Percentiles rank a stretch among this genome's conserved stretches.
These are phyloP conservation scores for Cercophora sp. DNA, from an alignment of 495 filamentous ascomycete species.

Conservation along the genomic window DNA sequence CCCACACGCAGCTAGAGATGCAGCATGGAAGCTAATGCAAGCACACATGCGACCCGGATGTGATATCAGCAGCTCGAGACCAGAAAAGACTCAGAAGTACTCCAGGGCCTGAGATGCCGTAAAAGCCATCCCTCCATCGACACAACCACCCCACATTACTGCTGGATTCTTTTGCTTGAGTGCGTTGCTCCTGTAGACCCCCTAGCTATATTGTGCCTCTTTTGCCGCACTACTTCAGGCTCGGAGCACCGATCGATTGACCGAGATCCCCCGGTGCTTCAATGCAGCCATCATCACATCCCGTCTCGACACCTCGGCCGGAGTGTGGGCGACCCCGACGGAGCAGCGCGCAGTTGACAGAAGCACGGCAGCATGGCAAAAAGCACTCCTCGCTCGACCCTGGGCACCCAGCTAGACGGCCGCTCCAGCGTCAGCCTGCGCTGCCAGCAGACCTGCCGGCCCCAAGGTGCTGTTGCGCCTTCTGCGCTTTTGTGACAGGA, in stretches of 20 bases:
- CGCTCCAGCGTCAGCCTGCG: background rate
- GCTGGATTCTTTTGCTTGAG: background rate
- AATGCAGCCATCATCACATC: constrained; percentile 1
- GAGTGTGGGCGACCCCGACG: no score
- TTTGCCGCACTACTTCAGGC: background rate
- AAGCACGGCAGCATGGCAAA: no score
- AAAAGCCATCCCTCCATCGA: no score
- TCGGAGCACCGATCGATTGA: constrained; percentile 12
- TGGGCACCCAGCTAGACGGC: background rate
- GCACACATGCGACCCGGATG: constrained; percentile 11
- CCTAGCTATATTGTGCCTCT: no score
- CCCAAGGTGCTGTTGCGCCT: background rate
- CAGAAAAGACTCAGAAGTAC: background rate
- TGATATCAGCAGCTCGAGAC: constrained; percentile 9
- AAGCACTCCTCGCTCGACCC: background rate
- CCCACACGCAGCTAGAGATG: constrained; percentile 16
- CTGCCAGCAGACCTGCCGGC: no score
- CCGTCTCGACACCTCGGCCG: no score
- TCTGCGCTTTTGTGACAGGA: constrained; percentile 9
- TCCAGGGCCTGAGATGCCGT: no score
- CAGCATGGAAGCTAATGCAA: constrained; percentile 27
- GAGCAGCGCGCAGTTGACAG: no score
- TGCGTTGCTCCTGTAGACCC: no score
- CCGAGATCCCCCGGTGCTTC: constrained; percentile 10
- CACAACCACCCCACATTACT: background rate